Evolutionary conservation across 768 basidiomycete species (phyloP).

Genomic region (Leccinum disarticulatum): DNA sequence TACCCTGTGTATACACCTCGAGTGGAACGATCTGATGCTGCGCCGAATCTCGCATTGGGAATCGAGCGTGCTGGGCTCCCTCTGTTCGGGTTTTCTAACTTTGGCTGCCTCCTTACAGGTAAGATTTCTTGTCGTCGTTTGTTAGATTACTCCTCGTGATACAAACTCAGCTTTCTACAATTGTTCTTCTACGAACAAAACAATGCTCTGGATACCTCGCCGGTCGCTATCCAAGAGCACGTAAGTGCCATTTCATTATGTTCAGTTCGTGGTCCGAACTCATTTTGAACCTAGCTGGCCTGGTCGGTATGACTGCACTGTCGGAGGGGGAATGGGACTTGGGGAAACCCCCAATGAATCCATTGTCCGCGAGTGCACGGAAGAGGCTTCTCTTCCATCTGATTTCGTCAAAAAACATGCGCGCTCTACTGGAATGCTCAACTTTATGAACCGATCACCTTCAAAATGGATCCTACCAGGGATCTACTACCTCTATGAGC

Average conservation of each 20-base stretch:
- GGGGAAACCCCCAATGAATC: constrained; percentile 38
- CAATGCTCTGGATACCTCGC: constrained; percentile 41
- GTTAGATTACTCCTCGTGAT: background rate
- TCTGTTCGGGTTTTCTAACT: constrained; percentile 45
- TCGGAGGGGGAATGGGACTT: constrained; percentile 43
- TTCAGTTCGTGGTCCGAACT: background rate
- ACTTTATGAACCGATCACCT: constrained; percentile 43
- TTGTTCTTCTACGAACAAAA: constrained; percentile 29
- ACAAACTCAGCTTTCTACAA: constrained; percentile 34
- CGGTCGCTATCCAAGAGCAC: constrained; percentile 41
- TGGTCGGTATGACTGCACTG: constrained; percentile 43
- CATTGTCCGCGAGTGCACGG: constrained; percentile 42
- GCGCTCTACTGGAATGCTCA: constrained; percentile 38
- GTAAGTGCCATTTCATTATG: constrained; percentile 24
- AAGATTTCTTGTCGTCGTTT: background rate
- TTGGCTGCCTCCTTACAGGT: constrained; percentile 44
- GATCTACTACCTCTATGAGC: constrained; percentile 45
- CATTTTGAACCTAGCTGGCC: constrained; percentile 19
- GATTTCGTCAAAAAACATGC: constrained; percentile 35
- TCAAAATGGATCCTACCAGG: constrained; percentile 45
- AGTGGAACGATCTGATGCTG: background rate
- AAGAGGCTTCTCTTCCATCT: constrained; percentile 43
- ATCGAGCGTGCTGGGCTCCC: constrained; percentile 46
- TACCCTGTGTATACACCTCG: constrained; percentile 28
- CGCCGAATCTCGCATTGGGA: constrained; percentile 32